Evolutionary conservation across 768 basidiomycete species (phyloP).

Genomic region (Suillus occidentalis): DNA sequence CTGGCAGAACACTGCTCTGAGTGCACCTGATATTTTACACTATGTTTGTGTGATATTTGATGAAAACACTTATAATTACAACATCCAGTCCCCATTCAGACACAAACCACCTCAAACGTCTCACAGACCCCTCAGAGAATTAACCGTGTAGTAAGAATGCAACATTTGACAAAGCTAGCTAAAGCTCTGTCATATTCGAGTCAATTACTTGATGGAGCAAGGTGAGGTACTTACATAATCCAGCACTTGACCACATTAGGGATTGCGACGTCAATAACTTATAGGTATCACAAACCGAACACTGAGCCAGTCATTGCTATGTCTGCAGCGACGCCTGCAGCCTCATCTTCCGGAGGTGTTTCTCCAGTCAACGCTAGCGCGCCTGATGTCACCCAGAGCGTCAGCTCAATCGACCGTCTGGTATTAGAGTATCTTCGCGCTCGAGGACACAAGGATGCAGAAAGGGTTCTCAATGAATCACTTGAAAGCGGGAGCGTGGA

Average conservation of each 20-base stretch:
- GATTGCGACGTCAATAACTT: background rate
- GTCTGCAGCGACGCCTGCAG: slow-evolving; percentile 33
- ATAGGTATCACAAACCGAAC: background rate
- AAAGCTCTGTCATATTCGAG: no score
- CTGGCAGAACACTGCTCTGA: no score
- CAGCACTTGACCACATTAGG: background rate
- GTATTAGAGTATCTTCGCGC: slow-evolving; percentile 50
- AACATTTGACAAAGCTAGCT: no score
- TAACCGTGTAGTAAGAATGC: no score
- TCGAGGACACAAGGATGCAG: slow-evolving; percentile 46
- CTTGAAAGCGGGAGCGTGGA: slow-evolving; percentile 34
- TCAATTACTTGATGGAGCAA: no score
- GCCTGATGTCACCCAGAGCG: slow-evolving; percentile 23
- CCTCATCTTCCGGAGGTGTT: slow-evolving; percentile 34
- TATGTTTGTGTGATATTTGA: no score
- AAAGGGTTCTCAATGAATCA: slow-evolving; percentile 41
- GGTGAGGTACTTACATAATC: background rate
- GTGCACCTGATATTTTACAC: no score
- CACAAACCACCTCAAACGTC: no score
- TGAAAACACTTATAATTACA: no score
- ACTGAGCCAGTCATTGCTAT: slow-evolving; percentile 15
- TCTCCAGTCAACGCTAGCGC: slow-evolving; percentile 30
- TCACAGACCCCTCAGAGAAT: no score
- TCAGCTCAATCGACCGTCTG: slow-evolving; percentile 37
- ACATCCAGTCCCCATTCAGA: no score